phyloP scores from a whole-genome alignment of 202 grass and related monocot species.

The Panicum hallii region DNA sequence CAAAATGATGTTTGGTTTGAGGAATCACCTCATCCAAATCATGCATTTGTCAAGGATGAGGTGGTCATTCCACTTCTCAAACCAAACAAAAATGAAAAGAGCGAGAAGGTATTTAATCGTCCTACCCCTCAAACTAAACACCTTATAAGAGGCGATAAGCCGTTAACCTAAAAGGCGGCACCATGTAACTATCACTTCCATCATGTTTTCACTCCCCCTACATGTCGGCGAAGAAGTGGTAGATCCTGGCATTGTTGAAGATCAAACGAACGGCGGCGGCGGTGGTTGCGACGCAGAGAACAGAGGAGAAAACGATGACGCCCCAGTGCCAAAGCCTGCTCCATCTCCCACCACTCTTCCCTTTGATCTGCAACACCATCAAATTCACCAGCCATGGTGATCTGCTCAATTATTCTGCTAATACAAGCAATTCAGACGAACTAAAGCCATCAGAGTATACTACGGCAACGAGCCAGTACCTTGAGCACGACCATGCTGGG shows the following conservation, averaged over 20 bases:
- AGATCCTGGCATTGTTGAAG: constrained; percentile 64
- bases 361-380: constrained; percentile 46
- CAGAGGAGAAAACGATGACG: constrained; percentile 57
- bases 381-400: not conserved
- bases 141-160: too few species aligned
- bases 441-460: not conserved
- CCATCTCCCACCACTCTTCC: constrained; percentile 45
- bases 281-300: constrained; percentile 64
- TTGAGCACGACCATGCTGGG: constrained; percentile 83
- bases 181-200: not conserved
- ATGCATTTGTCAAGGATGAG: too few species aligned
- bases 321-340: constrained; percentile 69
- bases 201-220: not conserved
- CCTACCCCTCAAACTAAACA: too few species aligned
- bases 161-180: too few species aligned
- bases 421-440: not conserved
- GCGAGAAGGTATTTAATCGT: too few species aligned
- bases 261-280: constrained; percentile 67
- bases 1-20: too few species aligned
- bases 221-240: constrained; percentile 83
- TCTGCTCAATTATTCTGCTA: not conserved
- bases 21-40: too few species aligned
- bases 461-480: not conserved
- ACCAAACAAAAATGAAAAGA: not conserved
- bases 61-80: not conserved